A percentile compares a stretch with the other conserved stretches of the same genome.
These are phyloP conservation scores for Wickerhamiella bombiphila DNA, from an alignment of 805 yeast species.

Conservation along the genomic window DNA sequence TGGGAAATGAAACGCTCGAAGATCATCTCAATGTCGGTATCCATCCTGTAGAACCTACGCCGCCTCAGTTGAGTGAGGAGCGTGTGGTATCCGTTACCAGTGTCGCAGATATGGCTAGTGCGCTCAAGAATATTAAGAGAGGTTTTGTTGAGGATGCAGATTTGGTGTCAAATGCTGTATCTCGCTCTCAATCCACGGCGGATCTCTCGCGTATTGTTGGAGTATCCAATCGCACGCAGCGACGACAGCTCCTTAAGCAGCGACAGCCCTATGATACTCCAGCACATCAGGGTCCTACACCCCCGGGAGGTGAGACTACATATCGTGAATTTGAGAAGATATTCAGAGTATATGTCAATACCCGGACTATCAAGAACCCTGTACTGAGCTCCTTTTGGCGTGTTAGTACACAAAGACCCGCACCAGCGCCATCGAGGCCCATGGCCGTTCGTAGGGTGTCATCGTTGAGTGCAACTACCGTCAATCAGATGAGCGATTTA, in stretches of 20 bases:
- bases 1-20: constrained; percentile 1
- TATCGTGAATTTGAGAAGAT: constrained; percentile 14
- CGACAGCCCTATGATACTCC: constrained; percentile 2
- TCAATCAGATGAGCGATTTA: constrained; percentile 15
- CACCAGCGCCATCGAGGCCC: background rate
- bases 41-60: constrained; percentile 17
- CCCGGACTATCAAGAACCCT: constrained; percentile 14
- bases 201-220: constrained; percentile 10
- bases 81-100: constrained; percentile 18
- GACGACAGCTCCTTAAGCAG: constrained; percentile 5
- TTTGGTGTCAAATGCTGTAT: constrained; percentile 15
- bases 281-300: constrained; percentile 2
- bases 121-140: constrained; percentile 13
- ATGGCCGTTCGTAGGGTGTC: constrained; percentile 9
- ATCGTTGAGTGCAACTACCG: constrained; percentile 17
- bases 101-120: constrained; percentile 18
- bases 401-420: constrained; percentile 3
- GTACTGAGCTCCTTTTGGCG: constrained; percentile 11
- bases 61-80: constrained; percentile 18
- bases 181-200: constrained; percentile 3
- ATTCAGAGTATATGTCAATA: constrained; percentile 13
- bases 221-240: constrained; percentile 4
- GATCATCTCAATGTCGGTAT: constrained; percentile 13
- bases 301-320: background rate
- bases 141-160: constrained; percentile 17